These are phyloP conservation scores for Circinella minor DNA, from an alignment of 371 early-diverging fungal species.

Conservation along the genomic window DNA sequence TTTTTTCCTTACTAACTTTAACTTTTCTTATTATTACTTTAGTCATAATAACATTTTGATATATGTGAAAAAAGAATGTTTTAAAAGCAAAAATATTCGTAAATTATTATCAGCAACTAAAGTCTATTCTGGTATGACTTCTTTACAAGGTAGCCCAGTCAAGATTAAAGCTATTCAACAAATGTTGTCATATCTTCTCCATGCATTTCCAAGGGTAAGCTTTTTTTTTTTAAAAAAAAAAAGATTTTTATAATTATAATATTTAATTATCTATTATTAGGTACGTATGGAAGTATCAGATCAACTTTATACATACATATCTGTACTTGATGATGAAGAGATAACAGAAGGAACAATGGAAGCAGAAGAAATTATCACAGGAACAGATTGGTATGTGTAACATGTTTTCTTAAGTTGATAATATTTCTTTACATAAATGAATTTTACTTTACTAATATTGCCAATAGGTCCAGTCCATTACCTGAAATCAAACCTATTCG, in stretches of 20 bases:
- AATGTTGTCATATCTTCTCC: slow-evolving; percentile 50
- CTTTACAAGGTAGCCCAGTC: slow-evolving; percentile 28
- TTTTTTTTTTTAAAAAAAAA: neutral
- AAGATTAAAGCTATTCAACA: slow-evolving; percentile 50
- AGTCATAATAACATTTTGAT: slow-evolving; percentile 39
- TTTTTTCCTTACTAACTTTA: neutral
- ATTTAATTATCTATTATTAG: slow-evolving; percentile 21
- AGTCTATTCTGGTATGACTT: slow-evolving; percentile 52
- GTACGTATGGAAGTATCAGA: slow-evolving; percentile 55
- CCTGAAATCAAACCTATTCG: slow-evolving; percentile 32
- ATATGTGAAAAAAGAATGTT: slow-evolving; percentile 37
- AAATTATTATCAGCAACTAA: slow-evolving; percentile 52
- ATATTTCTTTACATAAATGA: too few relatives aligned
- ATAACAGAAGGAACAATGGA: slow-evolving; percentile 35
- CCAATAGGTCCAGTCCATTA: slow-evolving; percentile 31
- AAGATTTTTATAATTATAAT: neutral
- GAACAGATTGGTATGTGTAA: slow-evolving; percentile 50
- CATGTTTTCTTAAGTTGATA: neutral
- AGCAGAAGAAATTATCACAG: slow-evolving; percentile 48
- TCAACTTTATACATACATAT: slow-evolving; percentile 53
- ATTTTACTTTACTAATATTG: neutral
- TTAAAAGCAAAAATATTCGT: slow-evolving; percentile 45
- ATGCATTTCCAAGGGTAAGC: slow-evolving; percentile 57
- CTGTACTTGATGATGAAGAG: slow-evolving; percentile 38
- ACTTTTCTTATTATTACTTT: neutral